Conservation (phyloP, 116 monocot genomes). For the Dioscorea cayenensis region DNA sequence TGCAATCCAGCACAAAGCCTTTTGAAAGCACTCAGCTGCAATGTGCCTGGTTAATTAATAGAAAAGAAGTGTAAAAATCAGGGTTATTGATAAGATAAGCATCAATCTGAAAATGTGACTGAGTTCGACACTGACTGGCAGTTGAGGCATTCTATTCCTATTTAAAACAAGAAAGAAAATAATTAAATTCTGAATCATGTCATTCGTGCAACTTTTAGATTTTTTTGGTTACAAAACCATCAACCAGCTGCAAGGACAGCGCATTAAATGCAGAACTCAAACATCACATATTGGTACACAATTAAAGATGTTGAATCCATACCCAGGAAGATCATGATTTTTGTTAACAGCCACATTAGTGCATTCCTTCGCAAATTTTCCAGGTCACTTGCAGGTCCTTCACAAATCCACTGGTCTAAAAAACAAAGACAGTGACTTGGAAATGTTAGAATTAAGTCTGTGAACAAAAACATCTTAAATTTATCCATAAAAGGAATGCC, state of each 20-base stretch:
- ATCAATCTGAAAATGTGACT: neutral
- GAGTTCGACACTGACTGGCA: neutral
- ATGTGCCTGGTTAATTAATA: conserved; percentile 33
- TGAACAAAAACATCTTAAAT: neutral
- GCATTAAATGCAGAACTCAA: too few species aligned
- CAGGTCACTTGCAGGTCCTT: conserved; percentile 92
- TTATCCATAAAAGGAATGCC: neutral
- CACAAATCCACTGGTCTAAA: conserved; percentile 70
- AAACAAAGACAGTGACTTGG: neutral
- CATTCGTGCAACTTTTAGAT: neutral
- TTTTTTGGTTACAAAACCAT: neutral
- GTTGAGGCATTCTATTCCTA: neutral
- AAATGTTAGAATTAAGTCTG: too few species aligned
- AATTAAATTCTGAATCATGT: neutral
- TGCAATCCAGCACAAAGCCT: conserved; percentile 74
- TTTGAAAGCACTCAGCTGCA: conserved; percentile 50
- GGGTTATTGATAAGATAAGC: too few species aligned
- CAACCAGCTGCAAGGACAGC: neutral
- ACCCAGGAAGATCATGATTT: conserved; percentile 94
- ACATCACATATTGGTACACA: too few species aligned
- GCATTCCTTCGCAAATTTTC: conserved; percentile 94
- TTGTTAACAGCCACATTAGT: conserved; percentile 91
- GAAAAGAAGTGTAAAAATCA: neutral
- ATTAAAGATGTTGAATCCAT: neutral
- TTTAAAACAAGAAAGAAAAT: neutral